Evolutionary conservation across 441 rosid species (phyloP).

Genomic region (Erysimum cheiri): DNA sequence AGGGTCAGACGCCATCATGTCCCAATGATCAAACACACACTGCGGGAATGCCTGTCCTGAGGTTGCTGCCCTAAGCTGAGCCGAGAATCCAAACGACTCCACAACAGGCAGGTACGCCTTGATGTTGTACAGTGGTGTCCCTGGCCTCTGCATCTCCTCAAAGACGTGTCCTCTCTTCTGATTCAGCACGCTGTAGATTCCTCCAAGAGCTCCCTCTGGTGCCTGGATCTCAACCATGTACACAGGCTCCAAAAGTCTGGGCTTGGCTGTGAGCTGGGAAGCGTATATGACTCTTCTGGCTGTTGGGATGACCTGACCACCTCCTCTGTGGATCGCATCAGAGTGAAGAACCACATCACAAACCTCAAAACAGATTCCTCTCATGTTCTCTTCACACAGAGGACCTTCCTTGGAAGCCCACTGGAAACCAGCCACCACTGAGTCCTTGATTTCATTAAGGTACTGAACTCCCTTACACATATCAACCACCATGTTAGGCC

Average conservation of each 20-base stretch:
- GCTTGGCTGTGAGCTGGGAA: constrained; percentile 46
- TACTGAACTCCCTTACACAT: constrained; percentile 53
- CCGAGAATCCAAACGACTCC: constrained; percentile 44
- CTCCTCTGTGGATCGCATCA: constrained; percentile 51
- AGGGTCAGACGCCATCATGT: constrained; percentile 45
- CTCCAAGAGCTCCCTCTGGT: constrained; percentile 48
- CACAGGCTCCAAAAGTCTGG: constrained; percentile 45
- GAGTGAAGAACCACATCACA: constrained; percentile 48
- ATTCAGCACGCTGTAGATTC: constrained; percentile 50
- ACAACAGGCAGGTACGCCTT: constrained; percentile 46
- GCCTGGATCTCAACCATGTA: constrained; percentile 52
- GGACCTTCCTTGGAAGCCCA: constrained; percentile 52
- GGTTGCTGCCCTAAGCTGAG: constrained; percentile 47
- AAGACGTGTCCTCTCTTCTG: constrained; percentile 49
- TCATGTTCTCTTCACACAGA: constrained; percentile 46
- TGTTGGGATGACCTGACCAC: constrained; percentile 48
- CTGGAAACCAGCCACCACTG: constrained; percentile 48
- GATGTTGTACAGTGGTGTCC: constrained; percentile 48
- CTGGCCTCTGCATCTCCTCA: constrained; percentile 51
- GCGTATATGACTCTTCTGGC: constrained; percentile 49
- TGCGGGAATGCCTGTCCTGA: constrained; percentile 46
- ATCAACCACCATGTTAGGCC: constrained; percentile 50
- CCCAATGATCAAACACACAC: constrained; percentile 48
- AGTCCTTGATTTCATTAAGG: constrained; percentile 47
- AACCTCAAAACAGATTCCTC: constrained; percentile 45